Percentiles rank a stretch among this genome's conserved stretches.
Conservation (phyloP, 1,139 yeast species). For the Arxiozyma heterogenica region DNA sequence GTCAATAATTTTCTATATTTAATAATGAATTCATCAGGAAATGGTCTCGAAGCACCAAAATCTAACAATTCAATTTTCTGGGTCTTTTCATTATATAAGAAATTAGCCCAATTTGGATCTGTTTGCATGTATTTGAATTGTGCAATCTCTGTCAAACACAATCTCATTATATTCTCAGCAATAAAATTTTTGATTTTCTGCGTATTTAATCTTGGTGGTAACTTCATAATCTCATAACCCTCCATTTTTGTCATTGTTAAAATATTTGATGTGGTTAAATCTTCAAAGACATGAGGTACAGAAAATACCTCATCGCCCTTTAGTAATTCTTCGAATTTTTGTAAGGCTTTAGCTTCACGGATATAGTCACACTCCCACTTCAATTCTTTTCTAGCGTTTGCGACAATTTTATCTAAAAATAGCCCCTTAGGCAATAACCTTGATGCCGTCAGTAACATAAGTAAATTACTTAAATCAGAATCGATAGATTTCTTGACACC, state of each 20-base stretch:
- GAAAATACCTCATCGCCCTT: slow-evolving; percentile 59
- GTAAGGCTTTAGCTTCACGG: slow-evolving; percentile 77
- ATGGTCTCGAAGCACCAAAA: slow-evolving; percentile 90
- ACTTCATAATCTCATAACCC: slow-evolving; percentile 76
- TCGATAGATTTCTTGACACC: slow-evolving; percentile 95
- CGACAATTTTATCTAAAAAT: slow-evolving; percentile 84
- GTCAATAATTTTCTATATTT: slow-evolving; percentile 67
- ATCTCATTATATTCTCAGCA: slow-evolving; percentile 77
- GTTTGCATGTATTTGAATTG: slow-evolving; percentile 91
- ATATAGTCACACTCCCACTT: slow-evolving; percentile 97
- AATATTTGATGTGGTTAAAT: slow-evolving; percentile 71
- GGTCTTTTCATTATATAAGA: slow-evolving; percentile 62
- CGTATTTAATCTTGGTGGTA: slow-evolving; percentile 43
- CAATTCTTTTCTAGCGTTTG: slow-evolving; percentile 83
- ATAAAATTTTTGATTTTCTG: slow-evolving; percentile 73
- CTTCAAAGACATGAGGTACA: slow-evolving; percentile 76
- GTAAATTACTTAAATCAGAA: slow-evolving; percentile 78
- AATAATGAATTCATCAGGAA: slow-evolving; percentile 54
- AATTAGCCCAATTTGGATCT: slow-evolving; percentile 99
- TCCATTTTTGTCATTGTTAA: slow-evolving; percentile 84
- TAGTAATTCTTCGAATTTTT: slow-evolving; percentile 52
- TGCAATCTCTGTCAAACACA: slow-evolving; percentile 79
- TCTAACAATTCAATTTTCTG: slow-evolving; percentile 74
- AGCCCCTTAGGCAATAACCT: slow-evolving; percentile 83
- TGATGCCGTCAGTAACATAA: slow-evolving; percentile 77